A percentile compares a stretch with the other conserved stretches of the same genome.
These are phyloP conservation scores for Pyrus betulifolia DNA, from an alignment of 306 rosid species.

Conservation along the genomic window DNA sequence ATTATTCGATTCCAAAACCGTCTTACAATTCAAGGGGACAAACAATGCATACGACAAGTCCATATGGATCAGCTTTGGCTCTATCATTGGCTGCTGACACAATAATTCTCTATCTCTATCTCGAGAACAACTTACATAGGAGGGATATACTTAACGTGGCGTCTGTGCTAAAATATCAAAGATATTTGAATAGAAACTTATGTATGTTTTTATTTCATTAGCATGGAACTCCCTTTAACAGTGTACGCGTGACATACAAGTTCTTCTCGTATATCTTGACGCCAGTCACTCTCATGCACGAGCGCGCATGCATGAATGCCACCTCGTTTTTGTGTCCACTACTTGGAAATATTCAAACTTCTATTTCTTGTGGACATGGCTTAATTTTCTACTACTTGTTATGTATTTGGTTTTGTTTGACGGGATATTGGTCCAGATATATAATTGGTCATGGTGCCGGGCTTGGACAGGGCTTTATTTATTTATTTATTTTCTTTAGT, in stretches of 20 bases:
- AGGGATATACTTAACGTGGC: fast-evolving
- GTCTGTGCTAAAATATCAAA: too few relatives aligned
- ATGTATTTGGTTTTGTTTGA: not conserved
- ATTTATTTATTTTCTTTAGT: too few relatives aligned
- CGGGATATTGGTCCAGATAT: not conserved
- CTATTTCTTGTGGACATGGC: not conserved
- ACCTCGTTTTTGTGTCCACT: not conserved
- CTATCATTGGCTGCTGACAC: not conserved
- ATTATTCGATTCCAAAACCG: not conserved
- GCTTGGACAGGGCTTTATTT: not conserved
- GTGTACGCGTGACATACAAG: too few relatives aligned
- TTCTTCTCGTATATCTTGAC: too few relatives aligned
- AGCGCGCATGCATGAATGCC: not conserved
- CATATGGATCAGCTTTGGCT: not conserved
- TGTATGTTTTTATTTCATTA: too few relatives aligned
- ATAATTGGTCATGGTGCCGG: not conserved
- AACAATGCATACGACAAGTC: not conserved
- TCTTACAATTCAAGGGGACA: too few relatives aligned
- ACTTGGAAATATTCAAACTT: not conserved
- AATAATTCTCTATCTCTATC: too few relatives aligned
- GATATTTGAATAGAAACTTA: too few relatives aligned
- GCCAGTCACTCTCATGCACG: not conserved
- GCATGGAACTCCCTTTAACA: fast-evolving
- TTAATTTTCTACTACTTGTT: not conserved
- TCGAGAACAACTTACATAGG: too few relatives aligned